Percentiles rank a stretch among this genome's conserved stretches.
Conservation (phyloP, 805 yeast genomes). For the Teunomyces cretensis region DNA sequence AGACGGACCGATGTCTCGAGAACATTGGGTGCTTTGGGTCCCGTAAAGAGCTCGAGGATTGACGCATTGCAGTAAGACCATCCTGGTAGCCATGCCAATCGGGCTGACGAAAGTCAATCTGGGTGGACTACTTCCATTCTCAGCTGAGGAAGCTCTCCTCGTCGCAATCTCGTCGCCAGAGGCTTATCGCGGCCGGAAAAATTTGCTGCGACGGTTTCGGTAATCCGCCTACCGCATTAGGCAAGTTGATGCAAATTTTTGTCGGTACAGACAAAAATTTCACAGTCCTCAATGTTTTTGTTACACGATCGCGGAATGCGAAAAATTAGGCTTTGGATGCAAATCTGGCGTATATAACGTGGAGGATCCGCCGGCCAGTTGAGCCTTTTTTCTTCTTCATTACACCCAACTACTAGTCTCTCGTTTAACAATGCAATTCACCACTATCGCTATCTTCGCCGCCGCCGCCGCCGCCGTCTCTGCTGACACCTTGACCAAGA, state of each 20-base stretch:
- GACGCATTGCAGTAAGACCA: background rate
- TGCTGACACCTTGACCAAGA: conserved; percentile 30
- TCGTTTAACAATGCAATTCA: conserved; percentile 50
- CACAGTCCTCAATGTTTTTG: background rate
- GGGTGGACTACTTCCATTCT: background rate
- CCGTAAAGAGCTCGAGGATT: too few relatives aligned
- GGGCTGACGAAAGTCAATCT: too few relatives aligned
- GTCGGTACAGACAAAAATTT: background rate
- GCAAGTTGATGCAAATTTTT: background rate
- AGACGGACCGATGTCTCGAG: too few relatives aligned
- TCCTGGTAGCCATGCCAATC: too few relatives aligned
- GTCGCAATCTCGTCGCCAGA: background rate
- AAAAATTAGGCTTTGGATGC: background rate
- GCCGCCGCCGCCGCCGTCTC: conserved; percentile 37
- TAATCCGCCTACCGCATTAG: background rate
- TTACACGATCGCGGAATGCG: background rate
- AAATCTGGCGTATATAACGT: conserved; percentile 4
- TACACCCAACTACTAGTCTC: conserved; percentile 30
- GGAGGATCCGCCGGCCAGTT: background rate
- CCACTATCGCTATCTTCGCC: conserved; percentile 41
- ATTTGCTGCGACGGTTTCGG: background rate
- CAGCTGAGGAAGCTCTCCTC: background rate
- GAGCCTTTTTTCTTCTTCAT: conserved; percentile 15
- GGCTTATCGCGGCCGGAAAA: background rate
- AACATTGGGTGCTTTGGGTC: too few relatives aligned